Percentiles rank a stretch among this genome's conserved stretches.
Evolutionary conservation across 73 alveolate genomes (phyloP).

Genomic region (Stentor roeselii): DNA sequence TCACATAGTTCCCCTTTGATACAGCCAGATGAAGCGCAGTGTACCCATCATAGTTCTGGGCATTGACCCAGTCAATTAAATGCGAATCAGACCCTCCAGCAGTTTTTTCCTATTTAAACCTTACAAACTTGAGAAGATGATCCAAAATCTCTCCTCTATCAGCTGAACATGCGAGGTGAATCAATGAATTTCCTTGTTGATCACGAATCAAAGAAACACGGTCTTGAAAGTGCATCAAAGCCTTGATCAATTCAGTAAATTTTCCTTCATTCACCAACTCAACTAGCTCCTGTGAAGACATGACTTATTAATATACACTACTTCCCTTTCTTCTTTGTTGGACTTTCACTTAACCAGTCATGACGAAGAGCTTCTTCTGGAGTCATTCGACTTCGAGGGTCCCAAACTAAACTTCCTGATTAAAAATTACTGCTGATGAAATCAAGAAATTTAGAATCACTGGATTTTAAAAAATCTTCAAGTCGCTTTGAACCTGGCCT

Average conservation of each 20-base stretch:
- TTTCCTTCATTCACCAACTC: background rate
- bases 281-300: no score
- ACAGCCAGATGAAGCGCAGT: constrained; percentile 78
- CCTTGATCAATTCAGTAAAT: background rate
- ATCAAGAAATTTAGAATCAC: no score
- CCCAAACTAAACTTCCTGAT: no score
- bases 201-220: background rate
- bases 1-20: constrained; percentile 61
- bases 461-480: no score
- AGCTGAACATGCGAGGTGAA: background rate
- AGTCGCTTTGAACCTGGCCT: no score
- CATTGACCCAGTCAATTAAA: constrained; percentile 14
- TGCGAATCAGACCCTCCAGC: background rate
- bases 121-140: background rate
- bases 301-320: no score
- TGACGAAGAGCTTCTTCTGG: constrained; percentile 65
- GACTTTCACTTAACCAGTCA: constrained; percentile 73
- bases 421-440: no score
- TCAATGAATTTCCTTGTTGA: background rate
- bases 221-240: background rate
- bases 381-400: constrained; percentile 47
- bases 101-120: constrained; percentile 18
- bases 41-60: constrained; percentile 51
- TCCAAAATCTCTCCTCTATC: background rate
- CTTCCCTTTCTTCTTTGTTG: no score